A percentile compares a stretch with the other conserved stretches of the same genome.
phyloP scores from a whole-genome alignment of 768 basidiomycete genomes.

The Leccinum pellstonianum region DNA sequence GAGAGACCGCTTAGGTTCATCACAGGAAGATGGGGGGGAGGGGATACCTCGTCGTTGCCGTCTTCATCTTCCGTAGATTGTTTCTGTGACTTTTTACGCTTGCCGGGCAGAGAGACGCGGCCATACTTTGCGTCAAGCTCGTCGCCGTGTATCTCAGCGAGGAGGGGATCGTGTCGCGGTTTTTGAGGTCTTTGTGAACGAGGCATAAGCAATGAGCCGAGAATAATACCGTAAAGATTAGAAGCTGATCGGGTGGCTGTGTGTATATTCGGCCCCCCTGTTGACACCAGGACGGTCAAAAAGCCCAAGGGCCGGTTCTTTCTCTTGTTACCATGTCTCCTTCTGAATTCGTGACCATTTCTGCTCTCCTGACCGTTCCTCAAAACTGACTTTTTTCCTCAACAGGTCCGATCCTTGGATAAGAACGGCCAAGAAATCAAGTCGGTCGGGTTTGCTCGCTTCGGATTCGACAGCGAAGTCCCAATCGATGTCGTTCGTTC shows the following conservation, averaged over 20 bases:
- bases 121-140: conserved; percentile 77
- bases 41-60: conserved; percentile 58
- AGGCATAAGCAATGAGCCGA: conserved; percentile 51
- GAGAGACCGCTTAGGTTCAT: conserved; percentile 2
- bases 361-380: neutral
- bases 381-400: conserved; percentile 9
- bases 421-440: conserved; percentile 74
- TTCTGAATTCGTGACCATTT: conserved; percentile 16
- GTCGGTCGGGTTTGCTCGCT: conserved; percentile 79
- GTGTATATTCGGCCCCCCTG: neutral
- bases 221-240: neutral
- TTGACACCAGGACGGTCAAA: neutral
- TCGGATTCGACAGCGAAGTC: conserved; percentile 89
- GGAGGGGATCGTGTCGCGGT: conserved; percentile 82
- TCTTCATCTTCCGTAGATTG: conserved; percentile 38
- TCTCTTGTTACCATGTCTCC: conserved; percentile 17
- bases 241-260: conserved; percentile 12
- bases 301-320: neutral
- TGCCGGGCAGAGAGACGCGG: conserved; percentile 71
- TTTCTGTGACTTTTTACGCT: conserved; percentile 61
- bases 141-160: conserved; percentile 80
- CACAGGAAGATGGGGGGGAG: conserved; percentile 18
- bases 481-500: conserved; percentile 76
- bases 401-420: conserved; percentile 63
- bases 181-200: conserved; percentile 56